Conservation (phyloP, 228 moss, liverwort and hornwort genomes). For the Sphagnum magellanicum region DNA sequence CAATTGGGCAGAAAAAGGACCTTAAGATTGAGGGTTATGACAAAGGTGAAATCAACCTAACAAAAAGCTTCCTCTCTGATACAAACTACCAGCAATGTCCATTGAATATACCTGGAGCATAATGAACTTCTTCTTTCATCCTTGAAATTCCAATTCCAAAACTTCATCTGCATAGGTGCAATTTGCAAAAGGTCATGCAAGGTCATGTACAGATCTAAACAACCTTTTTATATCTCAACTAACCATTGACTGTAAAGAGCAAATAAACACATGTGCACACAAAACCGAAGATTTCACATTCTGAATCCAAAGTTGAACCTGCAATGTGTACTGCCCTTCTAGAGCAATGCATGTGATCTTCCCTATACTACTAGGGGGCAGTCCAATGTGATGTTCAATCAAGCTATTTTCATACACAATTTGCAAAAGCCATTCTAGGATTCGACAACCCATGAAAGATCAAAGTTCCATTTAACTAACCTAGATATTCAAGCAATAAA, state of each 20-base stretch:
- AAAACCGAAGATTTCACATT: not conserved
- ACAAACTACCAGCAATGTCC: not conserved
- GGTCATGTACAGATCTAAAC: too few species aligned
- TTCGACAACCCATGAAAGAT: too few species aligned
- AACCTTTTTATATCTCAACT: not conserved
- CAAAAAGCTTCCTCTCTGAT: not conserved
- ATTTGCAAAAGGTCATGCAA: not conserved
- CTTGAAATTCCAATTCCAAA: constrained; percentile 94
- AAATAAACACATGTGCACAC: not conserved
- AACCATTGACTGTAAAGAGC: not conserved
- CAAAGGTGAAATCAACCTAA: not conserved
- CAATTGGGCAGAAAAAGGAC: not conserved
- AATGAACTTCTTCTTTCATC: constrained; percentile 65
- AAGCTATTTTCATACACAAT: constrained; percentile 84
- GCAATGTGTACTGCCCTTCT: constrained; percentile 64
- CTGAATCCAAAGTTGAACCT: constrained; percentile 27
- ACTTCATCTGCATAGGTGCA: constrained; percentile 50
- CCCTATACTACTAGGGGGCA: constrained; percentile 86
- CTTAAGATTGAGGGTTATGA: too few species aligned
- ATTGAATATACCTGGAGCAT: constrained; percentile 71
- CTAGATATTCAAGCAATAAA: too few species aligned
- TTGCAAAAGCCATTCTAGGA: constrained; percentile 27
- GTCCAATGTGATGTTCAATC: constrained; percentile 82
- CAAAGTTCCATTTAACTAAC: too few species aligned
- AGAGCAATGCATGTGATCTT: constrained; percentile 71